Evolutionary conservation across 768 basidiomycete species (phyloP).

Genomic region (Tephrocybe sp.): DNA sequence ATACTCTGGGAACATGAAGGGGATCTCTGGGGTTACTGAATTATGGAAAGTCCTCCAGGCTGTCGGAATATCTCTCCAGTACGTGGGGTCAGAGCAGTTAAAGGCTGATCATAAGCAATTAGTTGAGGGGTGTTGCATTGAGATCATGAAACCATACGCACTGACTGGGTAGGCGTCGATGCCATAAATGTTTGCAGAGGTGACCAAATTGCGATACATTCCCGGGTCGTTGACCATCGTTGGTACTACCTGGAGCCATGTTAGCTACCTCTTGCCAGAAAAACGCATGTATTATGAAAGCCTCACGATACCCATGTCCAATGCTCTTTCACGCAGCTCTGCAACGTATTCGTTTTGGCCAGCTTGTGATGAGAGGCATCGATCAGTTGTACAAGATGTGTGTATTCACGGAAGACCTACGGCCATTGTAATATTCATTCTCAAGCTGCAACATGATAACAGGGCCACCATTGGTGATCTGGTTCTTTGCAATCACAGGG

Average conservation of each 20-base stretch:
- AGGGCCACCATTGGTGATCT: slow-evolving; percentile 14
- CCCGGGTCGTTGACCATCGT: slow-evolving; percentile 18
- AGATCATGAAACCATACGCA: not conserved
- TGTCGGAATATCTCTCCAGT: slow-evolving; percentile 17
- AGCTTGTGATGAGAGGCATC: not conserved
- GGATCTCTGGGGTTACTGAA: slow-evolving; percentile 14
- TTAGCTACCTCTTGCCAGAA: not conserved
- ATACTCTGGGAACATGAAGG: slow-evolving; percentile 19
- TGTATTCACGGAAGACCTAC: slow-evolving; percentile 1
- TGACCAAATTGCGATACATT: slow-evolving; percentile 13
- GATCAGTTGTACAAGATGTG: not conserved
- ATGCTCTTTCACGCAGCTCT: slow-evolving; percentile 13
- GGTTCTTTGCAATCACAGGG: slow-evolving; percentile 15
- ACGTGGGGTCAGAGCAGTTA: slow-evolving; percentile 13
- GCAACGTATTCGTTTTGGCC: slow-evolving; percentile 19
- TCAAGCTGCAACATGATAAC: slow-evolving; percentile 18
- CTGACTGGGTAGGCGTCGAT: slow-evolving; percentile 19
- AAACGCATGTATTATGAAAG: not conserved
- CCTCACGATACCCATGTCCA: slow-evolving; percentile 14
- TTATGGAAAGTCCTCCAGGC: slow-evolving; percentile 19
- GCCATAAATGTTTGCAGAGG: slow-evolving; percentile 16
- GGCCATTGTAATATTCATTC: slow-evolving; percentile 18
- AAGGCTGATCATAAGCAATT: slow-evolving; percentile 6
- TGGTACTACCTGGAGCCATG: slow-evolving; percentile 12
- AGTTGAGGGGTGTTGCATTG: not conserved